A percentile compares a stretch with the other conserved stretches of the same genome.
Conservation (phyloP, 805 yeast species). For the Groenewaldozyma tartarivorans region DNA sequence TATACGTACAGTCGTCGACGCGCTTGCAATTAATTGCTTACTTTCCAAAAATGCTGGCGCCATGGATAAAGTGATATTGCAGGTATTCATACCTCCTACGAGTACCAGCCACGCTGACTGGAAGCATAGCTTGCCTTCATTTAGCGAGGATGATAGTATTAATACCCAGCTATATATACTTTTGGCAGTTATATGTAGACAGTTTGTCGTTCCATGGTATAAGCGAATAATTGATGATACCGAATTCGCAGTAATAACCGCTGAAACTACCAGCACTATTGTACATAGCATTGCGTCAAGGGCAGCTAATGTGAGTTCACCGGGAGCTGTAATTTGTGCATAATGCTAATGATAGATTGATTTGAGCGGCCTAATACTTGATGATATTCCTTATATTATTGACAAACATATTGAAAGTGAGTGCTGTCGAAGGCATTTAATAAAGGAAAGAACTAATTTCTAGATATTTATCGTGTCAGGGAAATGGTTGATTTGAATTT, state of each 20-base stretch:
- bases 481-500: slow-evolving; percentile 25
- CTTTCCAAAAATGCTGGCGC: too few species aligned
- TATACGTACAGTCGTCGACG: too few species aligned
- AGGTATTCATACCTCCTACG: slow-evolving; percentile 19
- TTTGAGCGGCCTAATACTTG: slow-evolving; percentile 31
- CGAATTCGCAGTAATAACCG: slow-evolving; percentile 34
- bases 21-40: too few species aligned
- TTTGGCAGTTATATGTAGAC: slow-evolving; percentile 36
- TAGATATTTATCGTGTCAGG: slow-evolving; percentile 10
- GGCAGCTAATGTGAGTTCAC: slow-evolving; percentile 18
- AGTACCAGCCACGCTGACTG: slow-evolving; percentile 13
- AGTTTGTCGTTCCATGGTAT: slow-evolving; percentile 43
- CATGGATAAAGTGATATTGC: too few species aligned
- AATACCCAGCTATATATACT: slow-evolving; percentile 40
- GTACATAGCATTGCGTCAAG: slow-evolving; percentile 32
- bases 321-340: neutral
- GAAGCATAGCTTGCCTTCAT: slow-evolving; percentile 28
- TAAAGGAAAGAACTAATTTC: neutral
- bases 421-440: slow-evolving; percentile 8
- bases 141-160: slow-evolving; percentile 32
- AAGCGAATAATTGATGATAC: slow-evolving; percentile 32
- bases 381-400: slow-evolving; percentile 36
- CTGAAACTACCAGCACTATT: slow-evolving; percentile 28
- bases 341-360: slow-evolving; percentile 19
- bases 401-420: slow-evolving; percentile 30